These are phyloP conservation scores for Lachancea sp. DNA, from an alignment of 805 yeast genomes.

Conservation along the genomic window DNA sequence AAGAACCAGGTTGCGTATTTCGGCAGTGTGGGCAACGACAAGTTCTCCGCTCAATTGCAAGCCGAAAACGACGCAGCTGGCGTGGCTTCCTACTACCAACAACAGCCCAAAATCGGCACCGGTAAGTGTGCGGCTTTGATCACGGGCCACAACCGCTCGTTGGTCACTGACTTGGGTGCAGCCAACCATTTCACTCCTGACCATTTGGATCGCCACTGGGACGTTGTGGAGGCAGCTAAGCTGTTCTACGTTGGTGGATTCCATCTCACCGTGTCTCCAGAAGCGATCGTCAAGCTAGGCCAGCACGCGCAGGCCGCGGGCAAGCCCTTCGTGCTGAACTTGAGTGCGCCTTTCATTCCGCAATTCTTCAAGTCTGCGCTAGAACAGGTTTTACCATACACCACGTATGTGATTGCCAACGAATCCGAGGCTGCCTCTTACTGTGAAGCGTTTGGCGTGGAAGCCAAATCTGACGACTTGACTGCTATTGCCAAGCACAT, in stretches of 20 bases:
- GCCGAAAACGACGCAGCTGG: slow-evolving; percentile 88
- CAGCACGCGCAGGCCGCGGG: slow-evolving; percentile 81
- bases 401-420: slow-evolving; percentile 88
- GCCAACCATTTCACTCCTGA: slow-evolving; percentile 92
- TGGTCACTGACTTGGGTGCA: slow-evolving; percentile 95
- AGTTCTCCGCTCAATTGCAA: slow-evolving; percentile 70
- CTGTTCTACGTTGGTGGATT: slow-evolving; percentile 95
- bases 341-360: slow-evolving; percentile 95
- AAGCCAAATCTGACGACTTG: slow-evolving; percentile 46
- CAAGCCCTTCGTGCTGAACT: slow-evolving; percentile 75
- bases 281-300: slow-evolving; percentile 83
- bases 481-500: slow-evolving; percentile 74
- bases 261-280: slow-evolving; percentile 97
- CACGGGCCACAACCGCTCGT: slow-evolving; percentile 80
- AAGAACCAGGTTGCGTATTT: slow-evolving; percentile 78
- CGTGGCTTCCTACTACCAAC: slow-evolving; percentile 77
- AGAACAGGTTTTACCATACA: slow-evolving; percentile 73
- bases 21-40: slow-evolving; percentile 94
- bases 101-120: slow-evolving; percentile 70
- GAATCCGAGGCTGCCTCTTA: slow-evolving; percentile 95
- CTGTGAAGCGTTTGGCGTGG: slow-evolving; percentile 75
- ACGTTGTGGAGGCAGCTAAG: slow-evolving; percentile 69
- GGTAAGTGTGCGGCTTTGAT: slow-evolving; percentile 98
- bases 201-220: slow-evolving; percentile 87
- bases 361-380: slow-evolving; percentile 91